Evolutionary conservation across 2,329 filamentous ascomycete species (phyloP).

Genomic region (Cylindrodendrum hubeiense): DNA sequence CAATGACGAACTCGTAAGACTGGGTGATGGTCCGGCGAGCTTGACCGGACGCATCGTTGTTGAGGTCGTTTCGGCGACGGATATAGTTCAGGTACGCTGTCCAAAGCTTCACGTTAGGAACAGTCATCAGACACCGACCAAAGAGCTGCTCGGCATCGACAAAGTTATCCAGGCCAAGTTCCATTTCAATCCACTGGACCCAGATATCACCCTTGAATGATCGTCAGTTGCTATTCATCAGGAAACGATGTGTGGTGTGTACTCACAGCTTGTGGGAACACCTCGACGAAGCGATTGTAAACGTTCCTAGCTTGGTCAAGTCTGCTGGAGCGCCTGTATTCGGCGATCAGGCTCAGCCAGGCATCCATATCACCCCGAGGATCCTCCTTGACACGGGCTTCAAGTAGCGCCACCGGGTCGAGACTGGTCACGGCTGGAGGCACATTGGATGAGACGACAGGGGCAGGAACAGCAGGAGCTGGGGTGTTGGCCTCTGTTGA

Average conservation of each 20-base stretch:
- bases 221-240: conserved; percentile 37
- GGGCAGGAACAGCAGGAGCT: conserved; percentile 32
- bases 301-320: conserved; percentile 82
- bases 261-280: conserved; percentile 93
- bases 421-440: conserved; percentile 57
- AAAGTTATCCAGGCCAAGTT: conserved; percentile 88
- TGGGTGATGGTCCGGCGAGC: conserved; percentile 85
- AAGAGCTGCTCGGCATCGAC: conserved; percentile 86
- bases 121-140: conserved; percentile 79
- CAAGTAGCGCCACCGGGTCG: conserved; percentile 83
- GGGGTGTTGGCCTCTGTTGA: conserved; percentile 40
- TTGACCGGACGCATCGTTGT: conserved; percentile 79
- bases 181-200: conserved; percentile 90
- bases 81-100: conserved; percentile 96
- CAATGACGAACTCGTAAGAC: conserved; percentile 92
- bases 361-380: conserved; percentile 92
- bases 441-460: conserved; percentile 46
- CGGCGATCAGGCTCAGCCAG: conserved; percentile 88
- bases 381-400: conserved; percentile 93
- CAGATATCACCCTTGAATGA: conserved; percentile 86
- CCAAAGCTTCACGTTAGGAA: conserved; percentile 90
- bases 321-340: conserved; percentile 85
- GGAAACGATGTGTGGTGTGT: not conserved
- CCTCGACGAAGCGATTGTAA: conserved; percentile 87
- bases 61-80: conserved; percentile 87